phyloP scores from a whole-genome alignment of 306 rosid genomes.

The Medicago truncatula region DNA sequence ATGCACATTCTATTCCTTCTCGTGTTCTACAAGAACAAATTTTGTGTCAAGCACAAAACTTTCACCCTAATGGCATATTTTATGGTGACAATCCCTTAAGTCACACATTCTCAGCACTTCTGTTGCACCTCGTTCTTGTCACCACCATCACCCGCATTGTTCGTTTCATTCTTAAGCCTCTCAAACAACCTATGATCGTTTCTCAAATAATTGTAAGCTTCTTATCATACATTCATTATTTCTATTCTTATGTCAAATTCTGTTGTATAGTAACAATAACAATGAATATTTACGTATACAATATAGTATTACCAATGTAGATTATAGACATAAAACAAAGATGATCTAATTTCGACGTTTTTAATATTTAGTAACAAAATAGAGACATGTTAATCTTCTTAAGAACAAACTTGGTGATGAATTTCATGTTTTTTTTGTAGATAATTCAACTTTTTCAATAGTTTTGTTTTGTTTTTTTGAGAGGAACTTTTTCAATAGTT shows the following conservation, averaged over 20 bases:
- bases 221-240: neutral
- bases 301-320: neutral
- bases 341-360: too few relatives aligned
- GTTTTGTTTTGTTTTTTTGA: too few relatives aligned
- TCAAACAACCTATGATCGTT: slow-evolving; percentile 70
- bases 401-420: too few relatives aligned
- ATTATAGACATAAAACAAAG: neutral
- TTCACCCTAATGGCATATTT: slow-evolving; percentile 41
- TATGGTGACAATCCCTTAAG: slow-evolving; percentile 53
- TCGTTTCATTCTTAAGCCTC: slow-evolving; percentile 68
- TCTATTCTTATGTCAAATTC: neutral
- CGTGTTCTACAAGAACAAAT: slow-evolving; percentile 11
- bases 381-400: neutral
- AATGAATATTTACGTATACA: neutral
- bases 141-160: slow-evolving; percentile 38
- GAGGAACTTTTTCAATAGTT: neutral
- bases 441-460: neutral
- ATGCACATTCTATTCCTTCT: neutral
- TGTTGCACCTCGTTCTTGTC: slow-evolving; percentile 54
- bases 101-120: slow-evolving; percentile 47
- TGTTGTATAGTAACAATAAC: too few relatives aligned
- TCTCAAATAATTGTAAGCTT: slow-evolving; percentile 73
- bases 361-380: too few relatives aligned
- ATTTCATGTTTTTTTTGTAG: neutral
- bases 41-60: neutral